Conservation (phyloP, 192 early-diverging fungal genomes). For the Coemansia sp. region DNA sequence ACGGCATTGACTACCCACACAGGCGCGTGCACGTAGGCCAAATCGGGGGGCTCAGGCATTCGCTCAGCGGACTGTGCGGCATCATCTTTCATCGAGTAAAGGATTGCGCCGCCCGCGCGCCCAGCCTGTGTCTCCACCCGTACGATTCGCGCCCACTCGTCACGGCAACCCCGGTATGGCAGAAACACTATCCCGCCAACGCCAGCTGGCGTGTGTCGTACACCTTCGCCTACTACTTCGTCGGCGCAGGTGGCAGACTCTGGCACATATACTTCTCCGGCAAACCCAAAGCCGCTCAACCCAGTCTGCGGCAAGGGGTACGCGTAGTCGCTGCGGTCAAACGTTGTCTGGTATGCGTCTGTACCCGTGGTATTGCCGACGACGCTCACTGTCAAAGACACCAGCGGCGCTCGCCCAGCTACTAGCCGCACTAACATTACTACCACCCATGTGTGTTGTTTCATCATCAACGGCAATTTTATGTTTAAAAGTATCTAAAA, state of each 20-base stretch:
- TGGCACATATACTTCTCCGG: slow-evolving; percentile 48
- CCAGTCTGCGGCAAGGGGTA: slow-evolving; percentile 45
- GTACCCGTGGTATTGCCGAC: slow-evolving; percentile 20
- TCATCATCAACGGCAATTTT: not conserved
- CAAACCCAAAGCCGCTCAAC: slow-evolving; percentile 30
- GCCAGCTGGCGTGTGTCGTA: slow-evolving; percentile 3
- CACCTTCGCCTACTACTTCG: slow-evolving; percentile 11
- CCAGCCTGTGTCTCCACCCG: slow-evolving; percentile 23
- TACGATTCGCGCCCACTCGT: slow-evolving; percentile 38
- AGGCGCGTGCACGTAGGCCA: slow-evolving; percentile 22
- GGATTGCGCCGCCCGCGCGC: slow-evolving; percentile 29
- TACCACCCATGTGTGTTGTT: not conserved
- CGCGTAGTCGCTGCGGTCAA: slow-evolving; percentile 49
- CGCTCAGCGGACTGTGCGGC: slow-evolving; percentile 47
- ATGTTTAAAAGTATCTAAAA: not conserved
- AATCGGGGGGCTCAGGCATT: slow-evolving; percentile 8
- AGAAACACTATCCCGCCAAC: slow-evolving; percentile 43
- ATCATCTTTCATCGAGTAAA: slow-evolving; percentile 50
- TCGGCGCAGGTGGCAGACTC: slow-evolving; percentile 28
- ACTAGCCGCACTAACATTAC: not conserved
- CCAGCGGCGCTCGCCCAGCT: slow-evolving; percentile 30
- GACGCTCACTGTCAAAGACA: slow-evolving; percentile 43
- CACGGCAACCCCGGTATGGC: slow-evolving; percentile 36
- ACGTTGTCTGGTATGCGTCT: slow-evolving; percentile 32
- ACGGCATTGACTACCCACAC: slow-evolving; percentile 51